These are phyloP conservation scores for Wickerhamomyces alni DNA, from an alignment of 805 yeast genomes.

Conservation along the genomic window DNA sequence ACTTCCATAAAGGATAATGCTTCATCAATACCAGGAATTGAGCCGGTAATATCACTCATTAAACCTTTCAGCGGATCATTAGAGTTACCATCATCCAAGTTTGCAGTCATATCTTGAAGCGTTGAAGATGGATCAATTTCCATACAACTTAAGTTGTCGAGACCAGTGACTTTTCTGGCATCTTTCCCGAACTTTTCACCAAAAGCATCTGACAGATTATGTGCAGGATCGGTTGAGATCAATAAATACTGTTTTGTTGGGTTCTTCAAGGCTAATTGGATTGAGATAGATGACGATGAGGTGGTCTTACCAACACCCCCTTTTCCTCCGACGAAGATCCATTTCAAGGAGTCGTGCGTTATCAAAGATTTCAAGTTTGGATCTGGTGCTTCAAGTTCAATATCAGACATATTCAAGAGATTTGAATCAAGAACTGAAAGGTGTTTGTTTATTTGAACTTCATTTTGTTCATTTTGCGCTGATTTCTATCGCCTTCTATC, in stretches of 20 bases:
- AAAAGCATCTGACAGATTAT: conserved; percentile 94
- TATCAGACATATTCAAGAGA: conserved; percentile 19
- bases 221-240: conserved; percentile 98
- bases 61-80: conserved; percentile 56
- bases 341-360: conserved; percentile 66
- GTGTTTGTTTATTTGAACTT: too few relatives aligned
- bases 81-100: conserved; percentile 32
- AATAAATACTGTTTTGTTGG: conserved; percentile 77
- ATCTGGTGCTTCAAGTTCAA: conserved; percentile 32
- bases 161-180: conserved; percentile 88
- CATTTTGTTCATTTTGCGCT: too few relatives aligned
- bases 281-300: conserved; percentile 90
- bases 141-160: conserved; percentile 89
- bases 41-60: conserved; percentile 87
- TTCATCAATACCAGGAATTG: conserved; percentile 98
- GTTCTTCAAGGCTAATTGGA: conserved; percentile 82
- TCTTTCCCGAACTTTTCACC: conserved; percentile 98
- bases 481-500: too few relatives aligned
- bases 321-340: conserved; percentile 99
- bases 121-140: conserved; percentile 97
- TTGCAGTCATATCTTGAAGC: conserved; percentile 73
- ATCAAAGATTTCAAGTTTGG: conserved; percentile 67
- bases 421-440: too few relatives aligned
- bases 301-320: conserved; percentile 99
- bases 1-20: conserved; percentile 98